Evolutionary conservation across 257 asterid genomes (phyloP), one percentile per base, ranked within the genome.

Genomic region (Nicotiana benthamiana): DNA sequence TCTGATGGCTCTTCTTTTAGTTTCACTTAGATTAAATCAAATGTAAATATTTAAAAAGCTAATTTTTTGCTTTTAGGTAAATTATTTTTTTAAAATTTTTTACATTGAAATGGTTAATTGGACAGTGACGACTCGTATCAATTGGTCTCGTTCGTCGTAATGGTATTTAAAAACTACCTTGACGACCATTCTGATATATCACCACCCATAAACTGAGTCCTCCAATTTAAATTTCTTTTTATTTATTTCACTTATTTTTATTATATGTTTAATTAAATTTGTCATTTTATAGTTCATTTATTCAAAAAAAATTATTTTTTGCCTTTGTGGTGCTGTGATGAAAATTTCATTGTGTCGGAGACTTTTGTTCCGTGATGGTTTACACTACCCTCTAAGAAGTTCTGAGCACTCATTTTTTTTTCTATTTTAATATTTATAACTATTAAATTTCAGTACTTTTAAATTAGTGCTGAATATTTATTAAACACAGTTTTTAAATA

Each of bases 321-420:
- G 0, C 1, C 0, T 22, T 5, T 68, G n/a, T 43, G 20, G 34
- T 24, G 79, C 79, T 26, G 3, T 74, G 79, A 74, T 24, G 79
- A 74, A 74, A 7, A 24, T 0, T 15, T 24, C 34, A 30, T 3
- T 0, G 79, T 74, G 79, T 48, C 61, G 79, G 61, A 74, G 79
- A 48, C 79, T 15, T 1, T 30, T 75, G 70, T 59, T 83, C 87
- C 2, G 11, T 84, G 89, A 76, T 82, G 86, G 87, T 56, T 79
- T 60, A 83, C 85, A 75, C 81, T 26, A 61, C 5, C 87, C 89
- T 86, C 89, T 86, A 84, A 86, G 89, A 86, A 86, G 89, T 86
- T 86, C 87, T 82, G 89, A 84, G 89, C 89, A 9, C 75, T 27
- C 6, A 30, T 46, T 27, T 12, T 1, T n/a, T n/a, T 36, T 36